These are phyloP conservation scores for Chenopodium suecicum DNA, from an alignment of 148 eudicot species.

Conservation along the genomic window DNA sequence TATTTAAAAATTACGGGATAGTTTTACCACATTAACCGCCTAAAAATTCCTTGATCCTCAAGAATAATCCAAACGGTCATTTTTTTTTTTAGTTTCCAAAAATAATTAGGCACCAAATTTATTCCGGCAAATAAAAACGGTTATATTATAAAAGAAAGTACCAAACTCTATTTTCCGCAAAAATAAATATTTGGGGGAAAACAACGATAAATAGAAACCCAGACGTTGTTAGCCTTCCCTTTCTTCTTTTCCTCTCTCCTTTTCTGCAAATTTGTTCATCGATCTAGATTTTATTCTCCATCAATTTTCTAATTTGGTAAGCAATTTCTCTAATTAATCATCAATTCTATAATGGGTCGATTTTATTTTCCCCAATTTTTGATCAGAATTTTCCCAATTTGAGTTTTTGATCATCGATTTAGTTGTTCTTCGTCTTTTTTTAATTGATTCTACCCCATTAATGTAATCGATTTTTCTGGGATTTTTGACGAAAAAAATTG, in stretches of 20 bases:
- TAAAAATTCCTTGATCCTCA: background rate
- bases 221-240: conserved; percentile 6
- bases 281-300: conserved; percentile 6
- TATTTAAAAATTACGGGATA: no score
- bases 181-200: conserved; percentile 2
- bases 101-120: background rate
- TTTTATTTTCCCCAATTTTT: background rate
- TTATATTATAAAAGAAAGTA: background rate
- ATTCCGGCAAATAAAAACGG: conserved; percentile 4
- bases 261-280: background rate
- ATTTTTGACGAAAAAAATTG: background rate
- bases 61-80: conserved; percentile 7
- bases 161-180: conserved; percentile 18
- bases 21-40: background rate
- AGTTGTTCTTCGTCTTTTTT: background rate
- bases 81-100: background rate
- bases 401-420: conserved; percentile 10
- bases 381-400: background rate
- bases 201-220: conserved; percentile 16
- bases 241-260: background rate
- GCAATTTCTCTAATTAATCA: conserved; percentile 14
- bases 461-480: background rate
- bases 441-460: background rate
- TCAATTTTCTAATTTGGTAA: conserved; percentile 11
- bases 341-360: conserved; percentile 18